These are phyloP conservation scores for Plectosphaerella cucumerina DNA, from an alignment of 2,329 filamentous ascomycete species.

Conservation along the genomic window DNA sequence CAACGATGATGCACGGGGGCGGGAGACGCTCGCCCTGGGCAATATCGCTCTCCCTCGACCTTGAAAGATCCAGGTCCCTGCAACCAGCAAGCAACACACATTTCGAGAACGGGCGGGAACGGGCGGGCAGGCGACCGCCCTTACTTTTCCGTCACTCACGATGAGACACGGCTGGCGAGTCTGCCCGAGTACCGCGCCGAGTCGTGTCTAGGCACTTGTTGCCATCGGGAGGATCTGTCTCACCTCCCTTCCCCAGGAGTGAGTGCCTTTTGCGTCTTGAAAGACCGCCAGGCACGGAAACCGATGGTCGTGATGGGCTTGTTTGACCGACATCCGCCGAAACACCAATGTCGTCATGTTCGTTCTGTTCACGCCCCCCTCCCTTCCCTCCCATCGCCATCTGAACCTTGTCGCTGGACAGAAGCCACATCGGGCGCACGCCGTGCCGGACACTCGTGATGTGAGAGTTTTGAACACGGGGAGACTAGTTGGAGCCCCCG, in stretches of 20 bases:
- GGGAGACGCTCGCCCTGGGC: too few relatives aligned
- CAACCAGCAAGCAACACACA: neutral
- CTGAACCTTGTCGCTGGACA: too few relatives aligned
- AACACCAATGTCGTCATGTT: neutral
- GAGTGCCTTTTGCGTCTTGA: neutral
- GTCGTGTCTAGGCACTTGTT: neutral
- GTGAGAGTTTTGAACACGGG: too few relatives aligned
- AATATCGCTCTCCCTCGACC: neutral
- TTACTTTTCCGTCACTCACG: neutral
- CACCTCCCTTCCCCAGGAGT: neutral
- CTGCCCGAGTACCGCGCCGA: neutral
- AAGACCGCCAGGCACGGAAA: neutral
- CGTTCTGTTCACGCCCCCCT: too few relatives aligned
- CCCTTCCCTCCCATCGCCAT: too few relatives aligned
- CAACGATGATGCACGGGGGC: too few relatives aligned
- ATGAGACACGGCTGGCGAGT: slow-evolving; percentile 1
- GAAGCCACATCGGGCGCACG: too few relatives aligned
- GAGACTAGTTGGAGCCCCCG: too few relatives aligned
- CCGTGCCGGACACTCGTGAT: too few relatives aligned
- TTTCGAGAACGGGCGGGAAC: too few relatives aligned
- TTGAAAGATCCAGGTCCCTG: neutral
- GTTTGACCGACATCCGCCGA: slow-evolving; percentile 3
- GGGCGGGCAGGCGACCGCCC: neutral
- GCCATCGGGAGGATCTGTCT: slow-evolving; percentile 1
- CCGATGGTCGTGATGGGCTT: neutral